Percentiles rank a stretch among this genome's conserved stretches.
Evolutionary conservation across 2,329 filamentous ascomycete species (phyloP).

Genomic region (Hawksworthiomyces lignivorus): DNA sequence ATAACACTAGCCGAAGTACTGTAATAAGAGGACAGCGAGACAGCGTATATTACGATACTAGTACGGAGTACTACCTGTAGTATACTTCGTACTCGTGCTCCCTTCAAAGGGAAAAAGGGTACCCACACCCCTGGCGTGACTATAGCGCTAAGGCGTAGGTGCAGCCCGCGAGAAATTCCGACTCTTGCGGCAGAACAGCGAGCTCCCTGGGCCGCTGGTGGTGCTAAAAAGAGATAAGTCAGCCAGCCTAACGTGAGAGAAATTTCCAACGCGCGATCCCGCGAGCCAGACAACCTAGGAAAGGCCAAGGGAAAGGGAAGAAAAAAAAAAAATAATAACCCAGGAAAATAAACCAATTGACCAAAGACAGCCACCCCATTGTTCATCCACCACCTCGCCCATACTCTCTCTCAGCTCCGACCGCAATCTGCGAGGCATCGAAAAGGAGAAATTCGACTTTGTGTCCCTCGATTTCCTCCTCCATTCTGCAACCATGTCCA

Average conservation of each 20-base stretch:
- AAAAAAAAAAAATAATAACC: slow-evolving; percentile 11
- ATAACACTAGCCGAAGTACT: too few relatives aligned
- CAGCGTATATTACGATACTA: too few relatives aligned
- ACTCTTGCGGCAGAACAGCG: neutral
- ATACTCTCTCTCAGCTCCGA: slow-evolving; percentile 11
- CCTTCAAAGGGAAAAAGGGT: too few relatives aligned
- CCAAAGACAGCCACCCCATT: neutral
- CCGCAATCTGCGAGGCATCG: slow-evolving; percentile 7
- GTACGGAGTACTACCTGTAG: too few relatives aligned
- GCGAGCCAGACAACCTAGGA: slow-evolving; percentile 2
- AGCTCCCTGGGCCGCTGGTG: too few relatives aligned
- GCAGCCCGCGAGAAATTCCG: slow-evolving; percentile 12
- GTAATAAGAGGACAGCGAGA: too few relatives aligned
- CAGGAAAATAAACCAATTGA: too few relatives aligned
- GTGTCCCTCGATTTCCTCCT: neutral
- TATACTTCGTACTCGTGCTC: too few relatives aligned
- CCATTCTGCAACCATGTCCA: slow-evolving; percentile 19
- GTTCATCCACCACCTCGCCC: slow-evolving; percentile 8
- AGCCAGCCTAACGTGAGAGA: slow-evolving; percentile 8
- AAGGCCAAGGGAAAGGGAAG: slow-evolving; percentile 2
- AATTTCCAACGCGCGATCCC: slow-evolving; percentile 16
- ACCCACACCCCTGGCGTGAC: slow-evolving; percentile 1
- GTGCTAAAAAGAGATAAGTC: neutral
- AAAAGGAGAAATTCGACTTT: slow-evolving; percentile 3
- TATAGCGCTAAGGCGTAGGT: neutral